Evolutionary conservation across 768 basidiomycete species (phyloP), one percentile per base, ranked within the genome.

Genomic region (Russula vinacea): DNA sequence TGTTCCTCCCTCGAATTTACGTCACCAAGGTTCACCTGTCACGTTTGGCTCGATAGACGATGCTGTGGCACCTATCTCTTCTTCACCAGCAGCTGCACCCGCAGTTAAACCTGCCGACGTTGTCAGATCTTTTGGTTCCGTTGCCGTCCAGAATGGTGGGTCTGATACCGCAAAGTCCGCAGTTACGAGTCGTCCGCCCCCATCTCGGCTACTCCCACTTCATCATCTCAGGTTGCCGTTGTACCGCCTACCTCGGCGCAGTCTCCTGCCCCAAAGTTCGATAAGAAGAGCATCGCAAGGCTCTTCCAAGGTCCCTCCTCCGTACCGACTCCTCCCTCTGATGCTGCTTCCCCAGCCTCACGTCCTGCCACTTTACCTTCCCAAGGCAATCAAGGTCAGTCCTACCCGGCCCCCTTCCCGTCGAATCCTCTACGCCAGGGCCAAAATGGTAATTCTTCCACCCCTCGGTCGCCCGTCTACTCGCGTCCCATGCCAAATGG

Each of bases 11-110:
- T 47, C 24, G 44, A 55, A 54, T 44, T 59, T 67, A 55, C 68
- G 39, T 40, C 52, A 58, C 56, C 52, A 67, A 89, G 85, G 82
- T 70, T 84, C 86, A 62, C 78, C 83, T 58, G 87, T 96, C 69
- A 89, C 88, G 56, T 94, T 95, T 78, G 94, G 94, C 70, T 92
- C 92, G 53, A 90, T 94, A 81, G 88, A 92, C 77, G 89, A 92
- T 75, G 83, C 81, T 13, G 74, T 78, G 68, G 86, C 90, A 58
- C 82, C 87, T 65, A 86, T 93, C 70, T 90, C 92, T 40, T 89
- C 91, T 52, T 92, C 91, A 10, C 91, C 92, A 40, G 89, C 90
- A 60, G 81, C 86, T 47, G 78, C 78, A 68, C 84, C 79, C 62
- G 81, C 76, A 68, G 78, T 85, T 72, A 88, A 86, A 78, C 79